Evolutionary conservation across 129 eudicot species (phyloP).

Genomic region (Lactuca sativa): DNA sequence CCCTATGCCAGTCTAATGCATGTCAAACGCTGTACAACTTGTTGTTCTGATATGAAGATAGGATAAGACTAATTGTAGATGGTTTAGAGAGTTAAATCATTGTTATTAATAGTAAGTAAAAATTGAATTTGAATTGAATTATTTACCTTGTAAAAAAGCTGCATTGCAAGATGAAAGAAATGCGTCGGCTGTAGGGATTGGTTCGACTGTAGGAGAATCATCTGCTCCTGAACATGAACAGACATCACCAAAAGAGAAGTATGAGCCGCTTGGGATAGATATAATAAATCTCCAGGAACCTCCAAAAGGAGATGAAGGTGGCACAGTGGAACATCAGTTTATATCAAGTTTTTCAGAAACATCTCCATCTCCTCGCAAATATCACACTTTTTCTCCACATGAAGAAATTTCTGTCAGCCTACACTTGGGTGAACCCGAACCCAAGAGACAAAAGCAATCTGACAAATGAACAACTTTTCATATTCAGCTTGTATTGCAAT

Average conservation of each 20-base stretch:
- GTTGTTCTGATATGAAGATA: too few relatives aligned
- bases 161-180: slow-evolving; percentile 62
- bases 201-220: slow-evolving; percentile 53
- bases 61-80: too few relatives aligned
- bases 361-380: slow-evolving; percentile 11
- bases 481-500: background rate
- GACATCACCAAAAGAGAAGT: slow-evolving; percentile 31
- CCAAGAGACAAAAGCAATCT: slow-evolving; percentile 57
- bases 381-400: slow-evolving; percentile 31
- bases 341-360: slow-evolving; percentile 43
- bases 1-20: too few relatives aligned
- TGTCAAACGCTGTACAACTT: too few relatives aligned
- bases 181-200: slow-evolving; percentile 41
- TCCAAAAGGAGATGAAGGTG: slow-evolving; percentile 22
- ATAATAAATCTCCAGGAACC: slow-evolving; percentile 29
- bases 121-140: too few relatives aligned
- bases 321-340: slow-evolving; percentile 50
- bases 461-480: slow-evolving; percentile 21
- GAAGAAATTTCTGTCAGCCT: slow-evolving; percentile 49
- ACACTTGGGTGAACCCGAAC: slow-evolving; percentile 59
- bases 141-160: slow-evolving; percentile 32
- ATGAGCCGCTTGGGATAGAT: slow-evolving; percentile 39
- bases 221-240: slow-evolving; percentile 30
- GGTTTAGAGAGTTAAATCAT: too few relatives aligned
- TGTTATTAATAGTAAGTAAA: too few relatives aligned